Base-by-base conservation (phyloP, 345 rosid genomes). In the Citrus glauca region DNA sequence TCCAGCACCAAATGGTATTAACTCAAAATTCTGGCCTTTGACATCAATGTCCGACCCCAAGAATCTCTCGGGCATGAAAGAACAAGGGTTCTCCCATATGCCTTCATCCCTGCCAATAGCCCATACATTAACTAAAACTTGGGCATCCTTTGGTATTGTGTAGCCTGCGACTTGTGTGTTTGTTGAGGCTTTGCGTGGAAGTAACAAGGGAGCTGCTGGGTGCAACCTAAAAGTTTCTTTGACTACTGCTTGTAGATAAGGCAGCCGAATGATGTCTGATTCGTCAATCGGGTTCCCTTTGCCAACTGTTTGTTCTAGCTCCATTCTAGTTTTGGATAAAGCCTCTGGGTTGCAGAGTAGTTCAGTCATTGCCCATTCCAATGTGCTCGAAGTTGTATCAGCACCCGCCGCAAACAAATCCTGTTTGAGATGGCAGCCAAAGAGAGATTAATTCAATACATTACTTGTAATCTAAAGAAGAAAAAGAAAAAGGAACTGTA, bases 281-380 rank as follows among this genome's bases (percentile, higher is more conserved):
- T 89, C 91, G 22, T 85, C 73, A 2, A 86, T 9, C 1, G 2
- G 65, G 0, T 74, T 81, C 6, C 82, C 88, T 74, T 75, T 74
- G 25, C 90, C 90, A 7, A 87, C 71, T 8, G 5, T 73, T 55
- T 24, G 19, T 7, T 85, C 78, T 0, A 88, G 79, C 82, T 88
- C 91, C 20, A 37, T 71, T 53, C 50, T 75, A 3, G 86, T 89
- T 83, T 77, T 84, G 7, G 33, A 17, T 25, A 86, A 55, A 25
- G 75, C 75, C 3, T 74, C 19, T 11, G 90, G 90, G 24, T 77
- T 78, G 1, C 33, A 75, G 27, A 89, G 83, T 11, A 89, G 37
- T 71, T 91, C 92, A 2, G 86, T 68, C 91, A 88, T 76, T 66
- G 91, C 91, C 91, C 91, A 89, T 48, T 91, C 90, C 63, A 91